Evolutionary conservation across 345 rosid genomes (phyloP).

Genomic region (Eucalyptus virginea): DNA sequence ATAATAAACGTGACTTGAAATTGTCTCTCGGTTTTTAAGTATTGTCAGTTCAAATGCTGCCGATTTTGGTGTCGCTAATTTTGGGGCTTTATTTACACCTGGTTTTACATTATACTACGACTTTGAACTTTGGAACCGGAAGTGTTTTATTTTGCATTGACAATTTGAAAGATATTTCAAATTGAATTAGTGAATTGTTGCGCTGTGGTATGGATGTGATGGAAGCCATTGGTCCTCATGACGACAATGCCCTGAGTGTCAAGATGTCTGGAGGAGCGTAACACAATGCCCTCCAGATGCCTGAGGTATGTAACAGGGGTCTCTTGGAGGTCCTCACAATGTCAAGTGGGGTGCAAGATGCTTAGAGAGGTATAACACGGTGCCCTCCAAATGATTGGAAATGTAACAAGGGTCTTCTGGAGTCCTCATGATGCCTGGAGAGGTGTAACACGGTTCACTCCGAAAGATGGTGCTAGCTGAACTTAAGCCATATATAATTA

Average conservation of each 20-base stretch:
- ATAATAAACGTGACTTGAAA: too few relatives aligned
- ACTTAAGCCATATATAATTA: too few relatives aligned
- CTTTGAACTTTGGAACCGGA: background rate
- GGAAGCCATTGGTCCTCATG: background rate
- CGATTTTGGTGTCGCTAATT: background rate
- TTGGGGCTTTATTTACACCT: background rate
- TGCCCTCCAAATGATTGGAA: too few relatives aligned
- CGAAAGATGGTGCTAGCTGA: too few relatives aligned
- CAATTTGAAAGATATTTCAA: background rate
- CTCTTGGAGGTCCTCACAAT: background rate
- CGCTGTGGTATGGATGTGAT: background rate
- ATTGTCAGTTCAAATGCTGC: background rate
- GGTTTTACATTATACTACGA: too few relatives aligned
- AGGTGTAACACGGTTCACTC: too few relatives aligned
- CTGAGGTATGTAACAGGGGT: background rate
- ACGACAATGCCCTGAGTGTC: background rate
- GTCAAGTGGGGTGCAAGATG: background rate
- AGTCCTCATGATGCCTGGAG: too few relatives aligned
- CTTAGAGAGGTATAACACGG: background rate
- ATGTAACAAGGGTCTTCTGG: too few relatives aligned
- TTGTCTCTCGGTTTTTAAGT: too few relatives aligned
- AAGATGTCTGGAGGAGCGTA: too few relatives aligned
- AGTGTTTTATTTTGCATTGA: background rate
- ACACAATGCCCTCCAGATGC: rapidly evolving
- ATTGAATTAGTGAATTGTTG: background rate